Conservation (phyloP, 768 basidiomycete genomes). For the Lactarius quietus region DNA sequence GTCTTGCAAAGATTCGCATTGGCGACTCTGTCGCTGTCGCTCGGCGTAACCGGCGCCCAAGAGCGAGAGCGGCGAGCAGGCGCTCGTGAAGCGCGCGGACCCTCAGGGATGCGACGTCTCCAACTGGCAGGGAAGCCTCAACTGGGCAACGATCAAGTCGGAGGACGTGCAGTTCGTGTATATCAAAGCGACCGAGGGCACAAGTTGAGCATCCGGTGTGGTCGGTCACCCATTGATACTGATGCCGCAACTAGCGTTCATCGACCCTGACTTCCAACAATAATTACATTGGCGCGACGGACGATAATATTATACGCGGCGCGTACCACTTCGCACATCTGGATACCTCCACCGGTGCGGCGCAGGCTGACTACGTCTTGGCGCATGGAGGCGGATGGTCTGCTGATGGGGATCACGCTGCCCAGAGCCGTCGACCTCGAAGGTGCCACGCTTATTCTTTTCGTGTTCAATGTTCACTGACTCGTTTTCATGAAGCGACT, state of each 20-base stretch:
- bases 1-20: conserved; percentile 13
- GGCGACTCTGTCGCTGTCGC: conserved; percentile 21
- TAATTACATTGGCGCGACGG: conserved; percentile 55
- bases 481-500: conserved; percentile 41
- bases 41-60: background rate
- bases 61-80: background rate
- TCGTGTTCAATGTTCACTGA: background rate
- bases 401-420: conserved; percentile 3
- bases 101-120: conserved; percentile 58
- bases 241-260: conserved; percentile 33
- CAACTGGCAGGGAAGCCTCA: conserved; percentile 42
- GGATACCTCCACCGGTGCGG: conserved; percentile 48
- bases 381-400: conserved; percentile 34
- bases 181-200: conserved; percentile 68
- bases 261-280: conserved; percentile 43
- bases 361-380: conserved; percentile 58
- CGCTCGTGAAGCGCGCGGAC: conserved; percentile 35
- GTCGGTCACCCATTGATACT: background rate
- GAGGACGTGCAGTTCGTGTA: conserved; percentile 54
- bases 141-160: conserved; percentile 50
- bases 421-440: conserved; percentile 12
- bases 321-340: conserved; percentile 61
- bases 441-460: background rate
- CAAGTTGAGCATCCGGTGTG: conserved; percentile 36
- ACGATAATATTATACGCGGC: conserved; percentile 55